A percentile compares a stretch with the other conserved stretches of the same genome.
Evolutionary conservation across 257 asterid genomes (phyloP).

Genomic region (Dorcoceras hygrometricum): DNA sequence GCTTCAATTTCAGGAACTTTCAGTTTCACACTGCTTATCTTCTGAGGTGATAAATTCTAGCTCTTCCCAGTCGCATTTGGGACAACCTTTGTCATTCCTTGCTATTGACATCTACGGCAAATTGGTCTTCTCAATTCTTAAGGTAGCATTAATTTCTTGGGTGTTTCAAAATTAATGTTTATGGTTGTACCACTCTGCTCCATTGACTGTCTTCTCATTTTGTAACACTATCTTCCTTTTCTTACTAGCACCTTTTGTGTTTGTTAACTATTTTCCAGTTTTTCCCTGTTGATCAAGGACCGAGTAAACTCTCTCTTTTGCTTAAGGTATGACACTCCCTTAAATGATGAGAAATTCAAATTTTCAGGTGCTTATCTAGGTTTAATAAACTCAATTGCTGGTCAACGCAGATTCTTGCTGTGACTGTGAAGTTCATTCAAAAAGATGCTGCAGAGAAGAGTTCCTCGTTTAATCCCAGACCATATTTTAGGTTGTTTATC

Average conservation of each 20-base stretch:
- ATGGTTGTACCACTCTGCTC: neutral
- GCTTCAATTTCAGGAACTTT: constrained; percentile 61
- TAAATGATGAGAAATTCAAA: neutral
- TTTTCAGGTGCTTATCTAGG: constrained; percentile 17
- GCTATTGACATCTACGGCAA: constrained; percentile 92
- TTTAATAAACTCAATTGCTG: constrained; percentile 11
- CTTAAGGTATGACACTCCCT: constrained; percentile 62
- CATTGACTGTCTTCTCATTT: neutral
- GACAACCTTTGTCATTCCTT: constrained; percentile 78
- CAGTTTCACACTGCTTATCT: constrained; percentile 84
- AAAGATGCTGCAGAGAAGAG: constrained; percentile 81
- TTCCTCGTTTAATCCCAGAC: constrained; percentile 74
- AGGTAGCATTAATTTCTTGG: constrained; percentile 46
- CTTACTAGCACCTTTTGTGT: neutral
- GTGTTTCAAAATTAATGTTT: constrained; percentile 9
- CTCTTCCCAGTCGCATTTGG: constrained; percentile 63
- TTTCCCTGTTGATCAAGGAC: constrained; percentile 72
- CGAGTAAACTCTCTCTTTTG: constrained; percentile 66
- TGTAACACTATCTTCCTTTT: constrained; percentile 1
- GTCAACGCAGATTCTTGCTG: constrained; percentile 69
- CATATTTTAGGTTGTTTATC: constrained; percentile 82
- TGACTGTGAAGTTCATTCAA: constrained; percentile 73
- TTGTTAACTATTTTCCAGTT: constrained; percentile 52
- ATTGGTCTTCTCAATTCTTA: constrained; percentile 74
- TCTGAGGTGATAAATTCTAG: constrained; percentile 69